phyloP scores from a whole-genome alignment of 2,329 filamentous ascomycete genomes.

The Cytospora schulzeri region DNA sequence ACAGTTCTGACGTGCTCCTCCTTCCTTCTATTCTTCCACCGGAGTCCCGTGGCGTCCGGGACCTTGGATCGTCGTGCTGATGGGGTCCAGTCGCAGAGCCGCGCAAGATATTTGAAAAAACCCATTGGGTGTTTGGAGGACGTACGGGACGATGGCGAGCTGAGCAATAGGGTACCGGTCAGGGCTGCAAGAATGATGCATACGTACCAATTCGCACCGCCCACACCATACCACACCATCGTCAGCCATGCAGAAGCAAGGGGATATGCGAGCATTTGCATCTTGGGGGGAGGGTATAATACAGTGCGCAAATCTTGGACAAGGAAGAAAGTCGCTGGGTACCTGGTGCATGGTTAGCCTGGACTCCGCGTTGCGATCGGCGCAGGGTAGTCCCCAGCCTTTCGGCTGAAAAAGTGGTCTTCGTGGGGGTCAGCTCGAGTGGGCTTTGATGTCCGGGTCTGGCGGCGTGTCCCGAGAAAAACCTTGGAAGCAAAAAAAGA shows the following conservation, averaged over 20 bases:
- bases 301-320: constrained; percentile 24
- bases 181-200: constrained; percentile 15
- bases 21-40: constrained; percentile 1
- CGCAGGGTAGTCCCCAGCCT: constrained; percentile 19
- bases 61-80: constrained; percentile 2
- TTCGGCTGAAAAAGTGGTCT: constrained; percentile 20
- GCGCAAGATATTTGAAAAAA: constrained; percentile 1
- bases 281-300: constrained; percentile 11
- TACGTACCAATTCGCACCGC: constrained; percentile 10
- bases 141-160: constrained; percentile 7
- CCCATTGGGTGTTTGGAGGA: constrained; percentile 13
- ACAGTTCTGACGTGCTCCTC: constrained; percentile 15
- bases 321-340: constrained; percentile 1
- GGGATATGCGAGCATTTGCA: neutral
- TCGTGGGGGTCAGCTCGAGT: constrained; percentile 22
- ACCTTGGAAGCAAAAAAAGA: neutral
- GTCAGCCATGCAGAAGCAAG: constrained; percentile 15
- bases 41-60: constrained; percentile 8
- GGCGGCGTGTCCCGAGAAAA: constrained; percentile 5
- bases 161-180: constrained; percentile 17
- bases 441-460: neutral
- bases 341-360: constrained; percentile 19
- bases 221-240: constrained; percentile 7
- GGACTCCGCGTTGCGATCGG: constrained; percentile 6
- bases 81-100: constrained; percentile 14